Percentiles rank a stretch among this genome's conserved stretches.
Conservation (phyloP, 2,329 filamentous ascomycete genomes). For the Akanthomyces uredinophilus region DNA sequence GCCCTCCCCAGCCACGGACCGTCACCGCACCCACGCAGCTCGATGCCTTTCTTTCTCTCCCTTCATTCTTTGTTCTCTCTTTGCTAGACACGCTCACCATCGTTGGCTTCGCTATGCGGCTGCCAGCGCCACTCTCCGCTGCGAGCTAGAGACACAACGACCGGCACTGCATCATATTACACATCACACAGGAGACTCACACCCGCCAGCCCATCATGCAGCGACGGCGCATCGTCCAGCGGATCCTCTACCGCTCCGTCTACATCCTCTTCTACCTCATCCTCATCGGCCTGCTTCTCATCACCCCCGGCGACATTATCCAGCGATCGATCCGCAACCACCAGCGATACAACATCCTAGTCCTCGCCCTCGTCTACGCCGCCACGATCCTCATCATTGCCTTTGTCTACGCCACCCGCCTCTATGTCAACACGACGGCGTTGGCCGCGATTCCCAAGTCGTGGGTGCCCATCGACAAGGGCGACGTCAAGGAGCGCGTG, state of each 20-base stretch:
- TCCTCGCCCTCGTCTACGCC: conserved; percentile 71
- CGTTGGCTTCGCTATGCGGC: not conserved
- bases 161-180: not conserved
- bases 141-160: not conserved
- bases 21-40: not conserved
- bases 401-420: conserved; percentile 75
- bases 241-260: conserved; percentile 73
- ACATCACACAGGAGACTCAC: not conserved
- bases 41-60: not conserved
- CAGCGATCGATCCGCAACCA: conserved; percentile 64
- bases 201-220: conserved; percentile 29
- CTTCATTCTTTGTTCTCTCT: not conserved
- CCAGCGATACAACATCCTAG: conserved; percentile 76
- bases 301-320: conserved; percentile 77
- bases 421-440: conserved; percentile 79
- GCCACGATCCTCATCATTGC: conserved; percentile 64
- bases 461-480: conserved; percentile 81
- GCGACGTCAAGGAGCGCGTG: conserved; percentile 71
- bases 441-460: conserved; percentile 79
- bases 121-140: not conserved
- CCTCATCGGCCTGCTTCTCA: conserved; percentile 66
- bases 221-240: conserved; percentile 23
- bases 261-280: conserved; percentile 74
- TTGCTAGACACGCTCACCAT: not conserved
- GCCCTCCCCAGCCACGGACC: conserved; percentile 1